Conservation (phyloP, 2,329 filamentous ascomycete species). For the Tolypocladium capitatum region DNA sequence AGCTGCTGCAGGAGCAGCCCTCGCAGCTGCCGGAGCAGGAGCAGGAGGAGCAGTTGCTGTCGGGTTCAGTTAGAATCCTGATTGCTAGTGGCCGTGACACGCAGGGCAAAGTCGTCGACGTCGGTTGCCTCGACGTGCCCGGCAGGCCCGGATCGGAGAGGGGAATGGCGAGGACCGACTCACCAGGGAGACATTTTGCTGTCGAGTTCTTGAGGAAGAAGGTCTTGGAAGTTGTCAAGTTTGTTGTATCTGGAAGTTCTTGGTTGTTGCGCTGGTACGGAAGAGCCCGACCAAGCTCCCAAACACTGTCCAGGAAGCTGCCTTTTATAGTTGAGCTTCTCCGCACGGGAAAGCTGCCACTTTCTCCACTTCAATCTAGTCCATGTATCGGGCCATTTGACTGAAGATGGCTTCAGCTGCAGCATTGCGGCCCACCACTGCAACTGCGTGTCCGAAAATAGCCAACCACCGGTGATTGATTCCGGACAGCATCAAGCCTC, state of each 20-base stretch:
- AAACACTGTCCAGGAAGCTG: background rate
- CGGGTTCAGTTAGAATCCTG: background rate
- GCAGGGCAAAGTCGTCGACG: background rate
- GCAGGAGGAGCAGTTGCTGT: slow-evolving; percentile 10
- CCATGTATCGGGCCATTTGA: background rate
- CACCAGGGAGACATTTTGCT: background rate
- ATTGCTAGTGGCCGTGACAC: background rate
- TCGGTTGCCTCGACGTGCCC: background rate
- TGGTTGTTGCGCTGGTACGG: background rate
- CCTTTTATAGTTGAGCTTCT: slow-evolving; percentile 4
- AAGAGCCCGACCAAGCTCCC: background rate
- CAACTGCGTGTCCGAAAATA: background rate
- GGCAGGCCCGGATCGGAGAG: background rate
- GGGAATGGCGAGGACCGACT: background rate
- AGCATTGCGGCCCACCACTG: background rate
- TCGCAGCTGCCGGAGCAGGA: slow-evolving; percentile 10
- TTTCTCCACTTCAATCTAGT: background rate
- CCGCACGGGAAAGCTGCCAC: background rate
- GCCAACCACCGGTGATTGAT: background rate
- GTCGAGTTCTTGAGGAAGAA: background rate
- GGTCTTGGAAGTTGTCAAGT: background rate
- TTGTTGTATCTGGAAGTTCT: background rate
- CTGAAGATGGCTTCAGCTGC: slow-evolving; percentile 1
- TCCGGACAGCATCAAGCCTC: background rate
- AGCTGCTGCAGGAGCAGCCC: slow-evolving; percentile 10